Evolutionary conservation across 148 eudicot species (phyloP).

Genomic region (Rhododendron henanense): DNA sequence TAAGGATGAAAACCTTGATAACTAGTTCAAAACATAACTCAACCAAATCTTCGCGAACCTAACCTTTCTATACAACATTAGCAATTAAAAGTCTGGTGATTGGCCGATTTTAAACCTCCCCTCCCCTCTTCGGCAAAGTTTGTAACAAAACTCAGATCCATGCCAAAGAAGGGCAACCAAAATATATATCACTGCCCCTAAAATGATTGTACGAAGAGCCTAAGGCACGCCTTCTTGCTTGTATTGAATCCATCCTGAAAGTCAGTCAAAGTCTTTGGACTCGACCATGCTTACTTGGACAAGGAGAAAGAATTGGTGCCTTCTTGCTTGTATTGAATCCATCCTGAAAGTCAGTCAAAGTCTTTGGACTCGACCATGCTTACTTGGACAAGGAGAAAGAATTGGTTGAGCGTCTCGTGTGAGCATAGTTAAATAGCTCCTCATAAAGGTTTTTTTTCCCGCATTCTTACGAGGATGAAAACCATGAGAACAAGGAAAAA

Average conservation of each 20-base stretch:
- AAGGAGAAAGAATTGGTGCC: not conserved
- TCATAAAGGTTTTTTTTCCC: too few relatives aligned
- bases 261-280: not conserved
- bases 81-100: not conserved
- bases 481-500: not conserved
- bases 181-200: not conserved
- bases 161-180: not conserved
- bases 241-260: not conserved
- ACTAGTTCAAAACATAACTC: slow-evolving; percentile 13
- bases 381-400: not conserved
- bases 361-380: not conserved
- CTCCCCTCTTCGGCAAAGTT: not conserved
- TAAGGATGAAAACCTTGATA: slow-evolving; percentile 16
- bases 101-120: not conserved
- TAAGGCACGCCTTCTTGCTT: not conserved
- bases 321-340: not conserved
- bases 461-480: not conserved
- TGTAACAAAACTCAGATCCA: not conserved
- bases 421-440: not conserved
- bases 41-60: not conserved
- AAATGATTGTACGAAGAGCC: not conserved
- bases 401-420: not conserved
- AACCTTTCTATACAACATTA: not conserved
- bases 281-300: not conserved
- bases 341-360: not conserved